A percentile compares a stretch with the other conserved stretches of the same genome.
Conservation (phyloP, 306 rosid species). For the Rosa chinensis region DNA sequence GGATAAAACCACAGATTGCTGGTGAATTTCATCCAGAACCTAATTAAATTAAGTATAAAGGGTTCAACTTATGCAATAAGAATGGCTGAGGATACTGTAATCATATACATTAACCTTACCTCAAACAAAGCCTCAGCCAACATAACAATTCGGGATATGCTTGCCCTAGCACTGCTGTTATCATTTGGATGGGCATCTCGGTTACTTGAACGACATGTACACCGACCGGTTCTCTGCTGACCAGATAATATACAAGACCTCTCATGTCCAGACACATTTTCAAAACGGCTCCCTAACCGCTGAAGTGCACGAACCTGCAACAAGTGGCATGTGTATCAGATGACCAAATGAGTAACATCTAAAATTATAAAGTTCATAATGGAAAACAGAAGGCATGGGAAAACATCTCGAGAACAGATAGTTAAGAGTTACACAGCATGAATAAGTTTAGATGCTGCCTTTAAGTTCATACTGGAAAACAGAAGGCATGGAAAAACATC, state of each 20-base stretch:
- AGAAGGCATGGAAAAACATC: constrained; percentile 3
- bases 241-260: constrained; percentile 89
- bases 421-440: neutral
- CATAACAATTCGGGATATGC: constrained; percentile 98
- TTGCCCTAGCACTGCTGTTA: constrained; percentile 87
- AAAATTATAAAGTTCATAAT: neutral
- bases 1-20: constrained; percentile 96
- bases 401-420: constrained; percentile 6
- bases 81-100: constrained; percentile 28
- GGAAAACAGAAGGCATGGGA: constrained; percentile 3
- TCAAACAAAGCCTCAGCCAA: constrained; percentile 98
- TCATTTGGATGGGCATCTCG: constrained; percentile 60
- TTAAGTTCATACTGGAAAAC: neutral
- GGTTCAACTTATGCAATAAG: constrained; percentile 53
- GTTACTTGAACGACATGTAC: constrained; percentile 63
- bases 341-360: neutral
- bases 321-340: constrained; percentile 15
- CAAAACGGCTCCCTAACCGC: constrained; percentile 92
- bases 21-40: constrained; percentile 99
- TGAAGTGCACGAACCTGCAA: constrained; percentile 98
- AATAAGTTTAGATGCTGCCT: neutral
- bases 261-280: constrained; percentile 92
- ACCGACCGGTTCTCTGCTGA: constrained; percentile 87
- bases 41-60: constrained; percentile 65
- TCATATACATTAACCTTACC: constrained; percentile 44